A percentile compares a stretch with the other conserved stretches of the same genome.
phyloP scores from a whole-genome alignment of 1,284 basidiomycete genomes.

The Fistulinella staudtii region DNA sequence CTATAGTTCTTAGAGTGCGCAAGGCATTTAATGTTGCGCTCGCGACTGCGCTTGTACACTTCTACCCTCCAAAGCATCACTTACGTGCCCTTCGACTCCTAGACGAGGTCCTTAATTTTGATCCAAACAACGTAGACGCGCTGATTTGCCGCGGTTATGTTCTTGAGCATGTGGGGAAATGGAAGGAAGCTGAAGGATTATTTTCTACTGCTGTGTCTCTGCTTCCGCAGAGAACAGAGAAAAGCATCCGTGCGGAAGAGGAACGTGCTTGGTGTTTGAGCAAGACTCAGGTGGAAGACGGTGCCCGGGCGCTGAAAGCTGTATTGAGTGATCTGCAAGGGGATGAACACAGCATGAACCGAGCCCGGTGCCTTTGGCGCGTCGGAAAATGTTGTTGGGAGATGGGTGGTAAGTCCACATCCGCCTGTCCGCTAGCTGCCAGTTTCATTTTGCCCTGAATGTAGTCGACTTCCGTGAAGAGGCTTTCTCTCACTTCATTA shows the following conservation, averaged over 20 bases:
- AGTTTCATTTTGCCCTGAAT: constrained; percentile 5
- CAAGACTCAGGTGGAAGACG: constrained; percentile 52
- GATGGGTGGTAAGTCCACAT: constrained; percentile 55
- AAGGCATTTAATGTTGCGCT: constrained; percentile 64
- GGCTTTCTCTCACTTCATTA: constrained; percentile 81
- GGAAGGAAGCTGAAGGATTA: constrained; percentile 62
- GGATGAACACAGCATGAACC: constrained; percentile 51
- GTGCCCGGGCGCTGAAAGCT: constrained; percentile 51
- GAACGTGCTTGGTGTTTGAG: constrained; percentile 86
- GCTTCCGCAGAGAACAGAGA: constrained; percentile 43
- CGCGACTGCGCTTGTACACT: constrained; percentile 75
- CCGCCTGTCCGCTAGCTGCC: background rate
- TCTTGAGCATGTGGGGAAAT: constrained; percentile 60
- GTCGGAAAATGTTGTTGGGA: constrained; percentile 79
- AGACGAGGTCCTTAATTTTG: constrained; percentile 62
- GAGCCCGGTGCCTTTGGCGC: constrained; percentile 82
- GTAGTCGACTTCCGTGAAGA: constrained; percentile 49
- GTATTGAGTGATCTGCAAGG: constrained; percentile 55
- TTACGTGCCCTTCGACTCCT: constrained; percentile 70
- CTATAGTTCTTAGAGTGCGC: constrained; percentile 42
- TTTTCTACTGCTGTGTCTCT: constrained; percentile 56
- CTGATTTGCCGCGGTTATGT: constrained; percentile 79
- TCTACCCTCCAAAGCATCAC: constrained; percentile 90
- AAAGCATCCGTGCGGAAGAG: constrained; percentile 70
- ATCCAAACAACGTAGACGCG: constrained; percentile 61